Evolutionary conservation across 176 grass and related monocot species (phyloP), one percentile per base, ranked within the genome.

Genomic region (Cenchrus fungigraminus): DNA sequence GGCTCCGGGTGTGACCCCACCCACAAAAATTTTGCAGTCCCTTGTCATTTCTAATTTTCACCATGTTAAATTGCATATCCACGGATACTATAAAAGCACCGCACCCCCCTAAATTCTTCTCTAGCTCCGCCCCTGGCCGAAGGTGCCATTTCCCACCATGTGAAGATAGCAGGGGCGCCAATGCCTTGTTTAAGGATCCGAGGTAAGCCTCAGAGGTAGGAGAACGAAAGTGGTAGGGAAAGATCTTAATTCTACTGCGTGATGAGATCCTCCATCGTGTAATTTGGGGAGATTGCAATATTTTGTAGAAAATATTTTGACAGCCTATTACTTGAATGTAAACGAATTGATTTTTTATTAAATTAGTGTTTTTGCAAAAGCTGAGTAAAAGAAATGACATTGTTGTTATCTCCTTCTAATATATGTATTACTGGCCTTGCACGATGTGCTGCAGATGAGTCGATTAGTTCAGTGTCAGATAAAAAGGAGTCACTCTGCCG

Each of bases 401-500:
- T 77, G 56, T 1, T 45, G 3, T 77, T 61, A 2, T 82, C 19
- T 61, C 17, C n/a, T 16, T 31, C n/a, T 72, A 71, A 16, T 58
- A 44, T 60, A 2, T 83, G 74, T 44, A 44, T 61, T n/a, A 60
- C 17, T 77, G 42, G 20, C 16, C 42, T 62, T 82, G 68, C 42
- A 16, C 51, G 19, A 12, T 52, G 17, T 51, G 29, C 2, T 8
- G 45, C 45, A 46, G 45, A 46, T 9, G 45, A 46, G 45, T 9
- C 45, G 5, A 46, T 46, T 46, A 54, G 17, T 71, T 37, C 44
- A 71, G 2, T 25, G 32, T 4, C 17, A 8, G 6, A 61, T 37
- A 5, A 53, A 31, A 60, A 50, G 3, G 46, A 57, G 3, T 29
- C 45, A 34, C 66, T n/a, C 6, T 19, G 17, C 43, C 10, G 51